Conservation (phyloP, 2,329 filamentous ascomycete genomes). For the Colletotrichum somersetense region DNA sequence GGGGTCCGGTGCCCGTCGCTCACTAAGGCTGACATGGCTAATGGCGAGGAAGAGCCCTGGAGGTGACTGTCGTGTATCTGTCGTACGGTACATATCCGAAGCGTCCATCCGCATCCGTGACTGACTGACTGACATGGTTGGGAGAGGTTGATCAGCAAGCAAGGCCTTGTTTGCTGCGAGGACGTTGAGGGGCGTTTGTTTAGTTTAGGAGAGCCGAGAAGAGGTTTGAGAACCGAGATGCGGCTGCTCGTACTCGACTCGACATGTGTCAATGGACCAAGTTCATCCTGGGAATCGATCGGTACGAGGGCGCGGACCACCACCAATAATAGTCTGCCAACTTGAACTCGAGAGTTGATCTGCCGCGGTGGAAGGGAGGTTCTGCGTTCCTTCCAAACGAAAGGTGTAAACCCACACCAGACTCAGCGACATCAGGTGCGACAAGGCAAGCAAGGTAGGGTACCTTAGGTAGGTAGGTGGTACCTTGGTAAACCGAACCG, state of each 20-base stretch:
- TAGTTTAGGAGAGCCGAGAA: too few relatives aligned
- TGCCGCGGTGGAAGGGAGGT: slow-evolving; percentile 2
- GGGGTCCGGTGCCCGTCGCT: background rate
- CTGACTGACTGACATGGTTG: background rate
- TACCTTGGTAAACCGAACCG: background rate
- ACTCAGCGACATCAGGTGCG: background rate
- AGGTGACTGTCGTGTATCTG: background rate
- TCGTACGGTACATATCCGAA: background rate
- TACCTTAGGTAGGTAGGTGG: too few relatives aligned
- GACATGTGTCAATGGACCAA: background rate
- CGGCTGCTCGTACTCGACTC: background rate
- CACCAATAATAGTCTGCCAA: background rate
- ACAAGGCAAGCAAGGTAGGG: too few relatives aligned
- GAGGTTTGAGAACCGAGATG: background rate
- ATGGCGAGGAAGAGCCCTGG: background rate
- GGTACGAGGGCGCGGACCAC: background rate
- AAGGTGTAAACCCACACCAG: slow-evolving; percentile 14
- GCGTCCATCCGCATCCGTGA: background rate
- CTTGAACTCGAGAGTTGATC: background rate
- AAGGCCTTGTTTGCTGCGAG: background rate
- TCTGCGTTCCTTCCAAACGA: slow-evolving; percentile 1
- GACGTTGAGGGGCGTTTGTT: background rate
- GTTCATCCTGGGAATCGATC: background rate
- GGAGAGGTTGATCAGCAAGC: background rate
- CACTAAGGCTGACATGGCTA: background rate